These are phyloP conservation scores for Neurospora hispaniola DNA, from an alignment of 495 filamentous ascomycete genomes.

Conservation along the genomic window DNA sequence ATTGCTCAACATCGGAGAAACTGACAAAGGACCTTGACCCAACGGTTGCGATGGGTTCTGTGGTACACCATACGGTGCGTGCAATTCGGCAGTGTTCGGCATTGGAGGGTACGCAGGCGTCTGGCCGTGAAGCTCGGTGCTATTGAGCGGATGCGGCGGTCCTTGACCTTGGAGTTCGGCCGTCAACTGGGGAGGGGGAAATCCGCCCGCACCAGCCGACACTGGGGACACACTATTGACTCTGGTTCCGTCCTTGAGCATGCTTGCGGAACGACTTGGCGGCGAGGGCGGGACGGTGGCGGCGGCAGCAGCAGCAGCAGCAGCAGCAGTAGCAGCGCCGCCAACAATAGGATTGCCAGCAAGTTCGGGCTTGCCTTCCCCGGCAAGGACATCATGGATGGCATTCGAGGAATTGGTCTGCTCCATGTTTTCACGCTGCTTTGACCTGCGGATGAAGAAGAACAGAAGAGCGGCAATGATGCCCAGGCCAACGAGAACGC, in stretches of 20 bases:
- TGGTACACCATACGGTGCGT: constrained; percentile 2
- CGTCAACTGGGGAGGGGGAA: constrained; percentile 14
- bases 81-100: constrained; percentile 11
- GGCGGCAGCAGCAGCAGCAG: no score
- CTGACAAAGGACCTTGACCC: not conserved
- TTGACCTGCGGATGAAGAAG: constrained; percentile 17
- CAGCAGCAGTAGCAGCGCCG: not conserved
- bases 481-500: constrained; percentile 22
- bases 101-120: constrained; percentile 4
- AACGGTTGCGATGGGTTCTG: not conserved
- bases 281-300: constrained; percentile 13
- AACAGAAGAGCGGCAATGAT: constrained; percentile 24
- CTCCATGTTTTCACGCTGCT: constrained; percentile 1
- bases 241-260: constrained; percentile 15
- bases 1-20: not conserved
- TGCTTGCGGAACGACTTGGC: constrained; percentile 21
- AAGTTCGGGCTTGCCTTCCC: constrained; percentile 27
- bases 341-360: constrained; percentile 11
- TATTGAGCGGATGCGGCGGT: constrained; percentile 9
- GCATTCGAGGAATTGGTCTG: not conserved
- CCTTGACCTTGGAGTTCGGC: constrained; percentile 25
- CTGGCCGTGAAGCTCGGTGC: constrained; percentile 12
- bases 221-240: constrained; percentile 29
- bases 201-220: constrained; percentile 18
- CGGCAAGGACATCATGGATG: not conserved